Evolutionary conservation across 495 filamentous ascomycete species (phyloP), one percentile per base, ranked within the genome.

Genomic region (Margaritispora aquatica): DNA sequence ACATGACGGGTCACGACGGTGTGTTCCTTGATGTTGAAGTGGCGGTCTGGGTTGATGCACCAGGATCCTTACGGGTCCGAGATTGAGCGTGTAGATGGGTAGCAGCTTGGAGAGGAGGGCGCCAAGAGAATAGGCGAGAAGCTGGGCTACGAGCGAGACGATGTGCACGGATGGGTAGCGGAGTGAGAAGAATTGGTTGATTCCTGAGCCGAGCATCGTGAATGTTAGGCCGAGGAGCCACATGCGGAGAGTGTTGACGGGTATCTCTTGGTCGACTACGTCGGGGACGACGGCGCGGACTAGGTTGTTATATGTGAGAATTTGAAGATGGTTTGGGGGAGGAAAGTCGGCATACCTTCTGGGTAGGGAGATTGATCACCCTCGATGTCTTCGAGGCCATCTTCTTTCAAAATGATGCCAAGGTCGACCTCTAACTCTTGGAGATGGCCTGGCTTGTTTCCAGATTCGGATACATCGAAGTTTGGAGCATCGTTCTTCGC

Each of bases 1-100:
- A 79, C 87, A 90, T 91, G 61, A 90, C 82, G 3, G n/a, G 85
- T 84, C 62, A 91, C 87, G 59, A 91, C 73, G 5, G 84, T 79
- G 74, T 91, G 88, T 65, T 90, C 87, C 66, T 91, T 91, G 68
- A 88, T 82, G 67, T 89, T 91, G 74, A 91, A 91, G 20, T 47
- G 82, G n/a, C 46, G 84, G 15, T 87, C 84, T 7, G 85, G 84
- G 60, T 90, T 89, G 27, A 89, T 79, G 64, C 75, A 80, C 26
- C 74, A 66, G 27, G 75, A 47, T 9, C 84, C 85, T 57, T n/a
- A 85, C 82, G 26, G 82, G 66, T 31, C 55, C 73, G 63, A 83
- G 74, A 29, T 76, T 67, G 61, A 70, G 26, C 55, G 60, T 55
- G 24, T 47, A 56, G 21, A 63, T 56, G 0, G 63, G 59, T 38